Percentiles rank a stretch among this genome's conserved stretches.
Evolutionary conservation across 208 protist genomes (phyloP).

Genomic region (Leishmania tropica): DNA sequence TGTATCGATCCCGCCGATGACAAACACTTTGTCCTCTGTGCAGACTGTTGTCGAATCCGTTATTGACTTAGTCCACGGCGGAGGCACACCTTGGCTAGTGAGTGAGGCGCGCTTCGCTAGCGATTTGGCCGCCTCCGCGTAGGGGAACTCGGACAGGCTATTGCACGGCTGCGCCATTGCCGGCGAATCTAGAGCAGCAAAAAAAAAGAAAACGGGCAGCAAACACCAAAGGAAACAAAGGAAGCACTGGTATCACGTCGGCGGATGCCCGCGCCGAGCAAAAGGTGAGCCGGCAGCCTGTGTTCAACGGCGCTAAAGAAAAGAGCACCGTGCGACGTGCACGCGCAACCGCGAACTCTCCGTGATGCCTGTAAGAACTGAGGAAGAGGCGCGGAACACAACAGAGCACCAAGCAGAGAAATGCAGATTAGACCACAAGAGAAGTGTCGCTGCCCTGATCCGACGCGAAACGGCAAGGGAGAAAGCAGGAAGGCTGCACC

Average conservation of each 20-base stretch:
- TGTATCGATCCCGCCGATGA: constrained; percentile 8
- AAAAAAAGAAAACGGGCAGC: not conserved
- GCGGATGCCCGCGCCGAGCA: not conserved
- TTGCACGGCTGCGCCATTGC: not conserved
- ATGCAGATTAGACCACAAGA: not conserved
- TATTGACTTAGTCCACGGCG: constrained; percentile 6
- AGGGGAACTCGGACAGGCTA: constrained; percentile 1
- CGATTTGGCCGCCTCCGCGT: constrained; percentile 13
- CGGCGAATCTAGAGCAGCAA: not conserved
- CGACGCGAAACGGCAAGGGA: not conserved
- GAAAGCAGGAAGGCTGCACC: not conserved
- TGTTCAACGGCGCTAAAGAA: not conserved
- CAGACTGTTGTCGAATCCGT: constrained; percentile 6
- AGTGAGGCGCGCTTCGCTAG: constrained; percentile 1
- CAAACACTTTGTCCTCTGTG: constrained; percentile 5
- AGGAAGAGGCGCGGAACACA: not conserved
- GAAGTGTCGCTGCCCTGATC: not conserved
- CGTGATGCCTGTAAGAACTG: not conserved
- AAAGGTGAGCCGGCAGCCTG: not conserved
- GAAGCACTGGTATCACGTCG: not conserved
- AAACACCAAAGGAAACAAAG: not conserved
- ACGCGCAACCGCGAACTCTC: not conserved
- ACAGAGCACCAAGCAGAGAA: not conserved
- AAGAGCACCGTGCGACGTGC: not conserved
- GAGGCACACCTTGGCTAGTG: not conserved